Evolutionary conservation across 352 stramenopile species (phyloP).

Genomic region (Phytophthora parvispora): DNA sequence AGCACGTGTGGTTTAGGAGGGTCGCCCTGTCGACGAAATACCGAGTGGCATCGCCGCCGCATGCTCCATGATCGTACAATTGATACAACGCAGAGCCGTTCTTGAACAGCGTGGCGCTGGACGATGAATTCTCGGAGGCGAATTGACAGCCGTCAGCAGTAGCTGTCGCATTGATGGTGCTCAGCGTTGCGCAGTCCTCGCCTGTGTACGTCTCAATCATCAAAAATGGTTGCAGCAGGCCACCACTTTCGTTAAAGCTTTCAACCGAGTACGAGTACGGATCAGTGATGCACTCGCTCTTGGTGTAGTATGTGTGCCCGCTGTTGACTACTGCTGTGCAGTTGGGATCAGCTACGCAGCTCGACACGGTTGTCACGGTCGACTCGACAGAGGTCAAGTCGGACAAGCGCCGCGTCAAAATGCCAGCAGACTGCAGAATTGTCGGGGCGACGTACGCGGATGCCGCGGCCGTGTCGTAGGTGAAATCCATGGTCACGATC

Average conservation of each 20-base stretch:
- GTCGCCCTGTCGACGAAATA: constrained; percentile 11
- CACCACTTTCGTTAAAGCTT: constrained; percentile 6
- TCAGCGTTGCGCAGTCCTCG: constrained; percentile 6
- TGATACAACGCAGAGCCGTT: constrained; percentile 13
- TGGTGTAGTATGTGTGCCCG: constrained; percentile 16
- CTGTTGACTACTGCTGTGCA: constrained; percentile 11
- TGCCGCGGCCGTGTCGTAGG: constrained; percentile 10
- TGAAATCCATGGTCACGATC: constrained; percentile 18
- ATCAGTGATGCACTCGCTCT: constrained; percentile 13
- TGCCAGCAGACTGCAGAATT: constrained; percentile 10
- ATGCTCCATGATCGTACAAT: constrained; percentile 13
- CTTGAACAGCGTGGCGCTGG: constrained; percentile 12
- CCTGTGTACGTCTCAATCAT: constrained; percentile 21
- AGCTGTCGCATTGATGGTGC: constrained; percentile 12
- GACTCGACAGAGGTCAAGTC: too few species aligned
- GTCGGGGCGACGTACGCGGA: constrained; percentile 1
- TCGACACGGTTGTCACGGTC: background rate
- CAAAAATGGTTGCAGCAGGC: constrained; percentile 11
- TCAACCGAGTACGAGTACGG: constrained; percentile 13
- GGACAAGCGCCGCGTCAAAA: constrained; percentile 5
- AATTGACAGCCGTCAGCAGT: constrained; percentile 17
- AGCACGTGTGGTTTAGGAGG: constrained; percentile 12
- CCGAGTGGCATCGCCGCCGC: constrained; percentile 6
- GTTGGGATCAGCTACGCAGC: constrained; percentile 2
- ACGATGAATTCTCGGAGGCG: constrained; percentile 9